A percentile compares a stretch with the other conserved stretches of the same genome.
These are phyloP conservation scores for Exobasidium rhododendri DNA, from an alignment of 1,284 basidiomycete species.

Conservation along the genomic window DNA sequence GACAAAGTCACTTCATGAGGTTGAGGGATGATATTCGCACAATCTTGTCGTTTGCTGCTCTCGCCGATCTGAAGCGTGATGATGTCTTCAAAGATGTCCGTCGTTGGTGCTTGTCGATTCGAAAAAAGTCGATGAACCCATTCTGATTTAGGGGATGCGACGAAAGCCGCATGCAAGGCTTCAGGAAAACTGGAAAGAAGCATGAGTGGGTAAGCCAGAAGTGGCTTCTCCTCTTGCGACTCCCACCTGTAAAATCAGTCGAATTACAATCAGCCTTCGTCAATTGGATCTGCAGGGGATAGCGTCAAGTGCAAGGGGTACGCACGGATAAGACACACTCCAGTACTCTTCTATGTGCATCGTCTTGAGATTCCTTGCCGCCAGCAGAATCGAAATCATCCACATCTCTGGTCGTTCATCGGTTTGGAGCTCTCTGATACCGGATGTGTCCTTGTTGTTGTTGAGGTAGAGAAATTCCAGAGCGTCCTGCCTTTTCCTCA, in stretches of 20 bases:
- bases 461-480: slow-evolving; percentile 7
- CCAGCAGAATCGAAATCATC: slow-evolving; percentile 2
- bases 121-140: background rate
- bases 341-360: slow-evolving; percentile 11
- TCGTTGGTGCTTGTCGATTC: background rate
- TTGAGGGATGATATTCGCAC: background rate
- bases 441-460: slow-evolving; percentile 5
- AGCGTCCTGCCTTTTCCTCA: slow-evolving; percentile 8
- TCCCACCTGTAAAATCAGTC: background rate
- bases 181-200: background rate
- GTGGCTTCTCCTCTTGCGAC: slow-evolving; percentile 4
- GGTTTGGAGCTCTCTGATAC: background rate
- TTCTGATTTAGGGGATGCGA: background rate
- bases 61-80: background rate
- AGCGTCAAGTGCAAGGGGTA: too few species aligned
- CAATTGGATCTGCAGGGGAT: background rate
- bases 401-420: slow-evolving; percentile 8
- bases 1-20: slow-evolving; percentile 5
- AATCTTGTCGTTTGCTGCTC: background rate
- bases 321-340: slow-evolving; percentile 1
- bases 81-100: background rate
- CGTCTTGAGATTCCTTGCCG: background rate
- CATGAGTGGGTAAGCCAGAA: slow-evolving; percentile 4
- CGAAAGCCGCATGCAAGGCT: slow-evolving; percentile 7
- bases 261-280: background rate